Base-by-base conservation (phyloP, 306 rosid genomes). In the Pyrus betulifolia region DNA sequence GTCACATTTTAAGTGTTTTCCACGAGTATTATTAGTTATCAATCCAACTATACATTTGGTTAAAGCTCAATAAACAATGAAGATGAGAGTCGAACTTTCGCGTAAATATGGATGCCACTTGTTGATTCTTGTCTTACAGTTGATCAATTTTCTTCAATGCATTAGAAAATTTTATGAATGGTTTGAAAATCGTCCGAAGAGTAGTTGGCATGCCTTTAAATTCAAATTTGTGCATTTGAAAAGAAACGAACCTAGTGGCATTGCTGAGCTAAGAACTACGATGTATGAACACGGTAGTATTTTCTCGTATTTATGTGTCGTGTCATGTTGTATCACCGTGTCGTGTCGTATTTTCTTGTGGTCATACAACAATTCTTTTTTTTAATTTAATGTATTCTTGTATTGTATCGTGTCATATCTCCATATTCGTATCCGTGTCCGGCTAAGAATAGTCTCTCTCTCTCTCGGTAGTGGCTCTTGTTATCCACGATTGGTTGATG, bases 111-210 rank as follows among this genome's bases (percentile, higher is more conserved):
- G n/a, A 54, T 22, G 8, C 22, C 17, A n/a, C 3, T 28, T 13
- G 40, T 35, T 13, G 18, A 23, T 72, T 55, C 31, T 14, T 61
- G 4, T 14, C 67, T 27, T 27, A 27, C 19, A 15, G 3, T 49
- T 49, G 19, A 64, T 64, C 45, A 4, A 31, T 64, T 30, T 31
- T 64, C 69, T 64, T 17, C 69, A 14, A 60, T 27, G 57, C 5
- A 42, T 17, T 59, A 9, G 58, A 42, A 60, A 6, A 15, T 22
- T 23, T 59, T 59, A 59, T 25, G 77, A 40, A 10, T 25, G 42
- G 69, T 40, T 73, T 73, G 68, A 72, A 72, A 72, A 58, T 72
- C 17, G 40, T 42, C 17, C 19, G 7, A 13, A 72, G 35, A 57
- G 69, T 59, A 6, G 76, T 59, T 73, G 57, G 55, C 40, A 72